Base-by-base conservation (phyloP, 345 rosid genomes). In the Eucalyptus lansdowneana region DNA sequence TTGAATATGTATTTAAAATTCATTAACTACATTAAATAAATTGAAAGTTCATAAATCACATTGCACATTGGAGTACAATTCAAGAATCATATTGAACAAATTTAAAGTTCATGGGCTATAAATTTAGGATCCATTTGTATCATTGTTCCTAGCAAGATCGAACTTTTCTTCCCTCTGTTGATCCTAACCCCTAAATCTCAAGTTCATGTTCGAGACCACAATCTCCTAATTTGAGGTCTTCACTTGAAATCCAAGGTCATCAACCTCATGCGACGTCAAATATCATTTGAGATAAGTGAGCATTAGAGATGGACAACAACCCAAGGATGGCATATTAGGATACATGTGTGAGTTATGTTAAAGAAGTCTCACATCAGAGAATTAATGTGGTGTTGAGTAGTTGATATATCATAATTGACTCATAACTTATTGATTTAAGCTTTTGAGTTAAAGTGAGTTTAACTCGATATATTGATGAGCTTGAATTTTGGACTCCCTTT, bases 21-120 rank as follows among this genome's bases (percentile, higher is more conserved):
- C 6, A 24, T 21, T 0, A 3, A 22, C 6, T 4, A 22, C 3
- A 56, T 56, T 2, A 21, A 22, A 56, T 22, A 56, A 56, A 56
- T 9, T 56, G 12, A 56, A 56, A 56, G 12, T 56, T 56, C 27
- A 54, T 21, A 8, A 22, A 54, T 54, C 12, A 54, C 12, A 54
- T 22, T 21, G 27, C 12, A 21, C 13, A 22, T 56, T 4, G 3
- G 6, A 24, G 1, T 22, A 22, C 1, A 22, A 56, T 56, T 56
- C 6, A 56, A 0, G 13, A 0, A 56, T 24, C 13, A 22, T 21
- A 56, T 9, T 56, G 0, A 56, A 56, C 29, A 56, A 56, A 22
- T 22, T 56, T 21, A 56, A 56, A 56, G 6, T 56, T 56, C 0
- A 56, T 2, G 29, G 27, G 27, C 27, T 56, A 56, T 56, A 56